phyloP scores from a whole-genome alignment of 345 rosid genomes.

The Conringia planisiliqua region DNA sequence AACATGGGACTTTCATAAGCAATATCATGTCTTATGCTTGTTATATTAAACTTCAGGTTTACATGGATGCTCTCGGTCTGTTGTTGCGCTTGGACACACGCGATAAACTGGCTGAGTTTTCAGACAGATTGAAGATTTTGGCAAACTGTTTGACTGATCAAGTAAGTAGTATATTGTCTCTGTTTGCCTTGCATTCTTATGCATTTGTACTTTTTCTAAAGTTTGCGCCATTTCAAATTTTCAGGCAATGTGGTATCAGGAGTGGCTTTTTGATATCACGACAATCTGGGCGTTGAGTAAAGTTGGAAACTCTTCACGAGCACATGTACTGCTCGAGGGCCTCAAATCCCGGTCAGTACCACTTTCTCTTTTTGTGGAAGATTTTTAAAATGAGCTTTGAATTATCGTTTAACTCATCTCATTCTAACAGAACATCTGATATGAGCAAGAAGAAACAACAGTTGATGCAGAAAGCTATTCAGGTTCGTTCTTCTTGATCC shows the following conservation, averaged over 20 bases:
- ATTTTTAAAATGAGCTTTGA: not conserved
- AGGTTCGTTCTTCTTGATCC: constrained; percentile 44
- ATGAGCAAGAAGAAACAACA: constrained; percentile 70
- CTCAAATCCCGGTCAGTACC: constrained; percentile 54
- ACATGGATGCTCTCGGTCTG: constrained; percentile 71
- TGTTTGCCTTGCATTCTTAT: not conserved
- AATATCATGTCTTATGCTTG: not conserved
- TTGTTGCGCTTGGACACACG: constrained; percentile 55
- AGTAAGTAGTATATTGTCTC: constrained; percentile 38
- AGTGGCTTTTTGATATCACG: constrained; percentile 74
- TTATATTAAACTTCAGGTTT: constrained; percentile 41
- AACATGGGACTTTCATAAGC: not conserved
- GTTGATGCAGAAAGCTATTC: constrained; percentile 51
- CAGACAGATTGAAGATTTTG: constrained; percentile 46
- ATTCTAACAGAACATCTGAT: constrained; percentile 37
- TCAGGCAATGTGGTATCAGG: constrained; percentile 66
- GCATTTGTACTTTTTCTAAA: not conserved
- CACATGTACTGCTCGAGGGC: constrained; percentile 57
- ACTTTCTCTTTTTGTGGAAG: not conserved
- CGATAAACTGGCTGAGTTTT: constrained; percentile 41
- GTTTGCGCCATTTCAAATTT: not conserved
- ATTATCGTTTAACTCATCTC: not conserved
- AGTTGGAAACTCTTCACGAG: constrained; percentile 51
- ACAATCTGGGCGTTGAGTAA: constrained; percentile 69
- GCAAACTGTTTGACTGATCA: constrained; percentile 45